Base-by-base conservation (phyloP, 2,329 filamentous ascomycete genomes). In the Gnomoniopsis smithogilvyi region DNA sequence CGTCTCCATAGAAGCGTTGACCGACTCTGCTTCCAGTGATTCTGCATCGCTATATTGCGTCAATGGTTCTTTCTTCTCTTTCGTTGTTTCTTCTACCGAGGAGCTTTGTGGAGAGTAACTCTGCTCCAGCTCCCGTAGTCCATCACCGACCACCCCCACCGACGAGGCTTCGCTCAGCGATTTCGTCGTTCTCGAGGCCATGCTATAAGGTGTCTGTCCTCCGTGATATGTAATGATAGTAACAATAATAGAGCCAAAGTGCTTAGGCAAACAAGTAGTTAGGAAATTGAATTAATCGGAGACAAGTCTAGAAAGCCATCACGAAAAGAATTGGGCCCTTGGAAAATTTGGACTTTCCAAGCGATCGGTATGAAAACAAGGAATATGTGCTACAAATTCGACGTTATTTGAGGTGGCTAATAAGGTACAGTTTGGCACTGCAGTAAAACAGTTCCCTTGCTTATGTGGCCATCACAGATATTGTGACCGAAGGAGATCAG, bases 1-100 rank as follows among this genome's bases (percentile, higher is more conserved):
- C 12, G 51, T 49, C 45, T 59, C 56, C 51, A 59, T 59, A 38
- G 48, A 49, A 12, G 56, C 56, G 30, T 53, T 49, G 19, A 59
- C 14, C 3, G 56, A 49, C 51, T 59, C 51, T 19, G 36, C 4
- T 6, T 22, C 56, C 21, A 48, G 14, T 24, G 38, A 33, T 19
- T 59, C 56, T 6, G 49, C 56, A 54, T 59, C 56, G 12, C 21
- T 51, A 36, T 26, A 17, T 21, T 24, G 53, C 34, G 33, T 26
- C 6, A 8, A 38, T 21, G n/a, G 53, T 17, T 10, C 36, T 47
- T 38, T 56, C 45, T 48, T 48, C 21, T 48, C 46, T 12, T 21
- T 17, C 14, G 26, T 38, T 21, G 21, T 56, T 26, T 49, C 34
- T 19, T 36, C 54, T 33, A n/a, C 6, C 33, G 54, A 50, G n/a